Evolutionary conservation across 495 filamentous ascomycete species (phyloP).

Genomic region (Xylaria acuta): DNA sequence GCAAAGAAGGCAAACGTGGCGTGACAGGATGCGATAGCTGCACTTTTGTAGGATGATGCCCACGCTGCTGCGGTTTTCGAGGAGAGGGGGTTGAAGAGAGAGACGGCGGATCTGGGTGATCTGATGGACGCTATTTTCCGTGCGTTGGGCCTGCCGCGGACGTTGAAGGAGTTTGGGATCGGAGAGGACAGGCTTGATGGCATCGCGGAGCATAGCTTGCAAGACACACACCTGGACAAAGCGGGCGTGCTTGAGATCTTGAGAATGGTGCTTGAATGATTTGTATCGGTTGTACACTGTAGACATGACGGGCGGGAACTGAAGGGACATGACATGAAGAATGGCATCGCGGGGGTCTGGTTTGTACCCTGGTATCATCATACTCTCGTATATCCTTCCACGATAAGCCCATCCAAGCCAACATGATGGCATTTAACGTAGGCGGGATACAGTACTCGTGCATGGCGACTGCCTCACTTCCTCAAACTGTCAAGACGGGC

Average conservation of each 20-base stretch:
- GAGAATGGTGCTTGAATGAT: constrained; percentile 38
- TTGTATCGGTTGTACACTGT: constrained; percentile 4
- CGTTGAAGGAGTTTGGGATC: constrained; percentile 61
- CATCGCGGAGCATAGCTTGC: constrained; percentile 59
- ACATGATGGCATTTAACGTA: neutral
- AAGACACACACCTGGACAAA: constrained; percentile 45
- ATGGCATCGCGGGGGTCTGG: neutral
- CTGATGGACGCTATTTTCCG: constrained; percentile 61
- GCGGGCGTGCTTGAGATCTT: constrained; percentile 34
- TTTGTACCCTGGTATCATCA: neutral
- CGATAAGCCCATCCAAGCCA: constrained; percentile 3
- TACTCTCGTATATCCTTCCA: neutral
- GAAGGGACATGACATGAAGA: constrained; percentile 6
- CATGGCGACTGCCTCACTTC: constrained; percentile 44
- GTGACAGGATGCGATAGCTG: constrained; percentile 52
- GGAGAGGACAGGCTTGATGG: constrained; percentile 57
- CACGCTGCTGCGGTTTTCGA: constrained; percentile 50
- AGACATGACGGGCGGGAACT: neutral
- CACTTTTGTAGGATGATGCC: constrained; percentile 51
- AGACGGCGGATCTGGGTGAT: constrained; percentile 58
- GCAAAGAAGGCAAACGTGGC: constrained; percentile 52
- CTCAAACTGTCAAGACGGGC: constrained; percentile 81
- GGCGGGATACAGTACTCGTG: neutral
- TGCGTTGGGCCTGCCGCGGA: constrained; percentile 62
- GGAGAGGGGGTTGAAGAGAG: constrained; percentile 42